A percentile compares a stretch with the other conserved stretches of the same genome.
Conservation (phyloP, 352 stramenopile genomes). For the Phytopythium helicoides region DNA sequence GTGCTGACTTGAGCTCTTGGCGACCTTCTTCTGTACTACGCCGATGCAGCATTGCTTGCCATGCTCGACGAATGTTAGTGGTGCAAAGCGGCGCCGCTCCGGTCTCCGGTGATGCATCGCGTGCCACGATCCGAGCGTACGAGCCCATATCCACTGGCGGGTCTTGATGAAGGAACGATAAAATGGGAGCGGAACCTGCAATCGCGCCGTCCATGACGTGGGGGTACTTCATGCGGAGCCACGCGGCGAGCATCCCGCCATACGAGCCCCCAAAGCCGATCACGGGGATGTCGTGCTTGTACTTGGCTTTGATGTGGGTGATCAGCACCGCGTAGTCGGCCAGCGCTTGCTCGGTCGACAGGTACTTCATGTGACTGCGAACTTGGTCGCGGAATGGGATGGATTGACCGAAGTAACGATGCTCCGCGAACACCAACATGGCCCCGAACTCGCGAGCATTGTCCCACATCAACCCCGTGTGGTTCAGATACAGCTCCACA, state of each 20-base stretch:
- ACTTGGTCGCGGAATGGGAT: constrained; percentile 68
- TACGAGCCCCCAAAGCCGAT: constrained; percentile 93
- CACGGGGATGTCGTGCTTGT: constrained; percentile 55
- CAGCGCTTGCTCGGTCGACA: constrained; percentile 82
- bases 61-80: constrained; percentile 49
- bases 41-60: constrained; percentile 21
- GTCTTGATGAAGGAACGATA: constrained; percentile 42
- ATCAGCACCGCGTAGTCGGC: constrained; percentile 73
- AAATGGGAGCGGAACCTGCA: constrained; percentile 72
- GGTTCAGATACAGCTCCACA: constrained; percentile 94
- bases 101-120: constrained; percentile 37
- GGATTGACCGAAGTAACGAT: constrained; percentile 95
- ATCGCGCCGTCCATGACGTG: constrained; percentile 85
- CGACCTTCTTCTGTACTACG: constrained; percentile 25
- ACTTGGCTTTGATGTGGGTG: constrained; percentile 42
- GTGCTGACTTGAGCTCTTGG: constrained; percentile 12
- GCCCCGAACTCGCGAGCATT: constrained; percentile 90
- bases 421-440: constrained; percentile 95
- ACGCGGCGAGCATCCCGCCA: constrained; percentile 92
- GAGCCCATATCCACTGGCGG: constrained; percentile 20
- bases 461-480: constrained; percentile 96
- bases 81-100: constrained; percentile 43
- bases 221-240: constrained; percentile 93
- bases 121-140: constrained; percentile 29
- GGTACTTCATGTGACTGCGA: constrained; percentile 65